Evolutionary conservation across 441 rosid species (phyloP).

Genomic region (Pelargonium citronellum): DNA sequence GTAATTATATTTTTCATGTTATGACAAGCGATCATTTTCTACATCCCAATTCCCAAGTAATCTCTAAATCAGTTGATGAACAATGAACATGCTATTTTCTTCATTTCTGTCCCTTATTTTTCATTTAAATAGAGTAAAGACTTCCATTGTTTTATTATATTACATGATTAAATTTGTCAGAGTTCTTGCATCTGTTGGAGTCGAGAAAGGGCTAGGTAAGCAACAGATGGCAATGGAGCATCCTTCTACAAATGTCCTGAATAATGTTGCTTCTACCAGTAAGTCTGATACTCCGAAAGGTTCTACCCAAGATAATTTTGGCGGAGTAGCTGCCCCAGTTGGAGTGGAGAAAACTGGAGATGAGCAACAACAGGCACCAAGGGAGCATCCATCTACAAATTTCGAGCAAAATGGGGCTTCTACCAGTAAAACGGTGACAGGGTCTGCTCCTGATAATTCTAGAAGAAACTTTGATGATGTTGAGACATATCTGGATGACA

Average conservation of each 20-base stretch:
- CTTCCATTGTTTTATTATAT: constrained; percentile 15
- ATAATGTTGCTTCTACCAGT: constrained; percentile 26
- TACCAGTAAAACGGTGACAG: constrained; percentile 28
- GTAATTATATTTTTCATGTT: constrained; percentile 25
- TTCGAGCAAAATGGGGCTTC: constrained; percentile 27
- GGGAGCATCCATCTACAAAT: constrained; percentile 31
- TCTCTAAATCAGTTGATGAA: constrained; percentile 6
- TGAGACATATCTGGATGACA: constrained; percentile 78
- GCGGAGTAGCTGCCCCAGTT: constrained; percentile 13
- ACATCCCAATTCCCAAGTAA: neutral
- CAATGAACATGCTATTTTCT: constrained; percentile 7
- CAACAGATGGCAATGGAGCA: constrained; percentile 27
- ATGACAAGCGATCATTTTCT: neutral
- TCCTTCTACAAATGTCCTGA: constrained; percentile 31
- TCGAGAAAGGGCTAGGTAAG: constrained; percentile 35
- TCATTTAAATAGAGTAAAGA: constrained; percentile 10
- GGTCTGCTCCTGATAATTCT: constrained; percentile 35
- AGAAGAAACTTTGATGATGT: constrained; percentile 44
- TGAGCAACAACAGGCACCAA: constrained; percentile 29
- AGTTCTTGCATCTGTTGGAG: constrained; percentile 56
- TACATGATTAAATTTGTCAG: constrained; percentile 34
- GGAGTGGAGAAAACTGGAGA: constrained; percentile 44
- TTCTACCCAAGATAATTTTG: constrained; percentile 33
- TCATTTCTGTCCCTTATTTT: neutral
- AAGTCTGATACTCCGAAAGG: constrained; percentile 38